phyloP scores from a whole-genome alignment of 2,329 filamentous ascomycete genomes.

The Neoascochyta sp. region DNA sequence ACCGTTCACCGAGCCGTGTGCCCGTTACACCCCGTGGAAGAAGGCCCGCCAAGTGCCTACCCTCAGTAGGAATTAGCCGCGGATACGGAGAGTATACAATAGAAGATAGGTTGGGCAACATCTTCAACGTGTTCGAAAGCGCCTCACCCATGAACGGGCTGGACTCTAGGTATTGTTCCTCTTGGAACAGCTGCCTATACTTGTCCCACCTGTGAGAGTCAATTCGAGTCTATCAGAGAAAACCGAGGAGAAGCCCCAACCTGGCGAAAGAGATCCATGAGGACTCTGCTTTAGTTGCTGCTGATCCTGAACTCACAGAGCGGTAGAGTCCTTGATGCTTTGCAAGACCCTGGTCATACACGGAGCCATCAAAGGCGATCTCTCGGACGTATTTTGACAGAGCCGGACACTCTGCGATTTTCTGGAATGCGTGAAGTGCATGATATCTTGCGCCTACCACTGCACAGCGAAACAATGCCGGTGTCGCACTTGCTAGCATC shows the following conservation, averaged over 20 bases:
- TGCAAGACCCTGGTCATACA: conserved; percentile 17
- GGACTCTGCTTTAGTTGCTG: too few species aligned
- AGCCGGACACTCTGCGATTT: conserved; percentile 19
- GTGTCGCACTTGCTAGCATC: conserved; percentile 23
- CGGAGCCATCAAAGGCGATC: conserved; percentile 31
- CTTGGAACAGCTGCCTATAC: conserved; percentile 21
- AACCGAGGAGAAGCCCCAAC: too few species aligned
- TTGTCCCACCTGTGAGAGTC: conserved; percentile 25
- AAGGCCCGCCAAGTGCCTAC: conserved; percentile 16
- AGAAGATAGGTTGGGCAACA: conserved; percentile 21
- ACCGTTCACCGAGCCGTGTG: not conserved
- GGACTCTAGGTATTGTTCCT: conserved; percentile 25
- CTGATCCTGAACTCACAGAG: too few species aligned
- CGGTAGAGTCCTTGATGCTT: conserved; percentile 9
- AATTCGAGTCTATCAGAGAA: too few species aligned
- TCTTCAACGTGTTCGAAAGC: conserved; percentile 19
- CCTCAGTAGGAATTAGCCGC: conserved; percentile 19
- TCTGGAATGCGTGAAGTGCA: conserved; percentile 27
- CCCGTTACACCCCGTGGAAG: conserved; percentile 12
- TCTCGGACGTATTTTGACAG: conserved; percentile 28
- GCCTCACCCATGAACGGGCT: conserved; percentile 22
- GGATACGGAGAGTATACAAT: conserved; percentile 26
- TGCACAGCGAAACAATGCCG: conserved; percentile 21
- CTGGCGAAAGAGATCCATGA: too few species aligned
- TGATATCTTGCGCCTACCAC: conserved; percentile 28